Evolutionary conservation across 2,329 filamentous ascomycete species (phyloP).

Genomic region (Neoarthrinium moseri): DNA sequence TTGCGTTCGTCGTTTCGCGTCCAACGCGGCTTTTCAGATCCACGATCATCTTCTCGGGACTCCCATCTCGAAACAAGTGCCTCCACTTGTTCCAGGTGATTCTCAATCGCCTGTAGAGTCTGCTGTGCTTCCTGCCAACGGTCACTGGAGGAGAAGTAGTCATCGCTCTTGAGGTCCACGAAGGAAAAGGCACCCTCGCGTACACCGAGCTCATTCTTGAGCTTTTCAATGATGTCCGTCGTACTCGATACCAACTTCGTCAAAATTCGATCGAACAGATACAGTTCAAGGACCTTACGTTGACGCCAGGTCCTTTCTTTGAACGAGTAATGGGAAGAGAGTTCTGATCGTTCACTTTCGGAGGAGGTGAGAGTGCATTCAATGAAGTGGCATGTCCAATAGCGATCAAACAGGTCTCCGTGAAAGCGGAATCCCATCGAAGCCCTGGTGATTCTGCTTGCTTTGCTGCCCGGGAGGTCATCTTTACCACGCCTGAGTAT

Average conservation of each 20-base stretch:
- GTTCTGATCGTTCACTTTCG: not conserved
- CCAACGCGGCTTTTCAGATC: slow-evolving; percentile 27
- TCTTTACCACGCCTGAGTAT: too few relatives aligned
- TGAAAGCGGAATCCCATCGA: slow-evolving; percentile 25
- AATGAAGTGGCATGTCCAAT: slow-evolving; percentile 29
- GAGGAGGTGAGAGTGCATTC: slow-evolving; percentile 9
- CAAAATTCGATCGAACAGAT: slow-evolving; percentile 19
- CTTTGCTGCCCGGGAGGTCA: not conserved
- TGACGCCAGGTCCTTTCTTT: slow-evolving; percentile 19
- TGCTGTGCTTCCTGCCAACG: slow-evolving; percentile 17
- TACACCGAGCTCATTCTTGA: not conserved
- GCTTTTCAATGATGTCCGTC: slow-evolving; percentile 7
- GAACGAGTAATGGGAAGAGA: not conserved
- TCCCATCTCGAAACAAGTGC: slow-evolving; percentile 22
- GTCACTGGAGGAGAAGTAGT: slow-evolving; percentile 5
- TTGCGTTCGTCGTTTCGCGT: slow-evolving; percentile 29
- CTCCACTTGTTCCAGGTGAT: slow-evolving; percentile 17
- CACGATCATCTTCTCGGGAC: slow-evolving; percentile 22
- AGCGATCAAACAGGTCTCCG: slow-evolving; percentile 31
- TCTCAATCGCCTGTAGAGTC: slow-evolving; percentile 17
- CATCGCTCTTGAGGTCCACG: slow-evolving; percentile 5
- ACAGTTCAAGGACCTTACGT: slow-evolving; percentile 27
- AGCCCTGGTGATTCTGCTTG: slow-evolving; percentile 13
- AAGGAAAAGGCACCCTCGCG: not conserved
- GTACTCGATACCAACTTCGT: slow-evolving; percentile 5